Conservation (phyloP, 129 eudicot genomes). For the sunflower (Helianthus annuus) region HanXRQr2.0-SUNRISE NC_035445.2:76399549-76400048, state of each 20-base stretch:
- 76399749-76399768: conserved; percentile 60
- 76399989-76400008: conserved; percentile 6
- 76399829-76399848: conserved; percentile 18
- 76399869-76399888: not conserved
- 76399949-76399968: not conserved
- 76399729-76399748: conserved; percentile 32
- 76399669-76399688: conserved; percentile 57
- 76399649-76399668: not conserved
- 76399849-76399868: not conserved
- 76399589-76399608: too few species aligned
- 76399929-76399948: not conserved
- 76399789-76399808: conserved; percentile 68
- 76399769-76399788: conserved; percentile 59
- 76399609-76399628: not conserved
- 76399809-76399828: conserved; percentile 35
- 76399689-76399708: conserved; percentile 76
- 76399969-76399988: not conserved
- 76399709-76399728: conserved; percentile 51
- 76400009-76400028: conserved; percentile 1
- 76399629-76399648: not conserved
- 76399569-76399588: too few species aligned
- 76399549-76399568: too few species aligned
- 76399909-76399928: not conserved
- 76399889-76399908: not conserved
- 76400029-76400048: conserved; percentile 18